Conservation (phyloP, 257 asterid genomes). For the Jacaranda copaia region DNA sequence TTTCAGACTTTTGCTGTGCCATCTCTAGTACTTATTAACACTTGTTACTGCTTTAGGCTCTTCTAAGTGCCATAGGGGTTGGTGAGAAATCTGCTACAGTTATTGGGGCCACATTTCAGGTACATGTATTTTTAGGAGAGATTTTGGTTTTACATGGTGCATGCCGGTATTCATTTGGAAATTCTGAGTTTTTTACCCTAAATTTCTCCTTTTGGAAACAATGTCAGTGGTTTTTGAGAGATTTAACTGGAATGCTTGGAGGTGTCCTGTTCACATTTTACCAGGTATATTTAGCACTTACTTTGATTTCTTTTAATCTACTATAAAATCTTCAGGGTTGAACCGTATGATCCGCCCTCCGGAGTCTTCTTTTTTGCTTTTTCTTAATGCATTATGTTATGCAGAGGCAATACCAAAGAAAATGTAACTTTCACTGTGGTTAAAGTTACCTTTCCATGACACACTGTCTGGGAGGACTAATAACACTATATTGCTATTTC, state of each 20-base stretch:
- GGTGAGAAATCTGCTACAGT: slow-evolving; percentile 98
- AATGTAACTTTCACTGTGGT: not conserved
- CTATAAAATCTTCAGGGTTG: slow-evolving; percentile 8
- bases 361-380: not conserved
- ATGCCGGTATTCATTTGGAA: slow-evolving; percentile 6
- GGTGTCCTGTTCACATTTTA: slow-evolving; percentile 88
- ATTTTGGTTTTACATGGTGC: slow-evolving; percentile 19
- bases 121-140: slow-evolving; percentile 18
- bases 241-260: slow-evolving; percentile 97
- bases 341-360: slow-evolving; percentile 1
- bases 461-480: slow-evolving; percentile 25
- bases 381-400: not conserved
- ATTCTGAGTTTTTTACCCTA: slow-evolving; percentile 1
- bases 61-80: slow-evolving; percentile 95
- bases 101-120: slow-evolving; percentile 98
- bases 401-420: slow-evolving; percentile 21
- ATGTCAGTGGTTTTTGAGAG: slow-evolving; percentile 93
- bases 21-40: slow-evolving; percentile 23
- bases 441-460: not conserved
- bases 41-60: slow-evolving; percentile 64
- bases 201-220: slow-evolving; percentile 28
- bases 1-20: slow-evolving; percentile 15
- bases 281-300: slow-evolving; percentile 63
- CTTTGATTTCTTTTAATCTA: not conserved
- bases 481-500: slow-evolving; percentile 6